These are phyloP conservation scores for Cordyceps militaris DNA, from an alignment of 2,329 filamentous ascomycete genomes.

Conservation along the genomic window DNA sequence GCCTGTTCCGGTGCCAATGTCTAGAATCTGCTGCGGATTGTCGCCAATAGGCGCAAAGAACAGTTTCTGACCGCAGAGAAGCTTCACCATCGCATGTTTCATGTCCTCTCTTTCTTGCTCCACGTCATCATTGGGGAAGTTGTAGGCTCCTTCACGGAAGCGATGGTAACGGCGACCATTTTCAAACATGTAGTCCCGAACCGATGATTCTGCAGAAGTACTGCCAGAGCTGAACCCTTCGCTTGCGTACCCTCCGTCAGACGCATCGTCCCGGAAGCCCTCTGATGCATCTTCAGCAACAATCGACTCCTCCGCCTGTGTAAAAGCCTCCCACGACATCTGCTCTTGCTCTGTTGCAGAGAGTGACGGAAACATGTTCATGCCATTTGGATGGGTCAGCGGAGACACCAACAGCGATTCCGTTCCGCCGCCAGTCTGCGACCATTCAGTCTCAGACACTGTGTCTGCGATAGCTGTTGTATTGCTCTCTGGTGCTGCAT, in stretches of 20 bases:
- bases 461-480: not conserved
- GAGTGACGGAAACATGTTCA: constrained; percentile 29
- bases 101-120: constrained; percentile 54
- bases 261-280: constrained; percentile 17
- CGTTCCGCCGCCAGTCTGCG: constrained; percentile 7
- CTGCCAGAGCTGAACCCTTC: constrained; percentile 30
- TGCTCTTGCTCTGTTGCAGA: constrained; percentile 29
- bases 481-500: not conserved
- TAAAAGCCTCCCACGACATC: constrained; percentile 30
- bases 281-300: constrained; percentile 28
- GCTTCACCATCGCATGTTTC: constrained; percentile 46
- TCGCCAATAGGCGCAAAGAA: constrained; percentile 45
- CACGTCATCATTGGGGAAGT: constrained; percentile 53
- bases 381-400: constrained; percentile 32
- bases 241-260: constrained; percentile 33
- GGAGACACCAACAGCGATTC: constrained; percentile 22
- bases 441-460: not conserved
- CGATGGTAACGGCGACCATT: constrained; percentile 54
- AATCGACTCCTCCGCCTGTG: constrained; percentile 30
- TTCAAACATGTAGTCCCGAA: constrained; percentile 46
- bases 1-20: constrained; percentile 52
- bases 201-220: constrained; percentile 32
- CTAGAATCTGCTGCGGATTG: constrained; percentile 43
- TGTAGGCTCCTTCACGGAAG: constrained; percentile 47
- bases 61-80: constrained; percentile 41